Base-by-base conservation (phyloP, 106 monocot species). In the Allium fistulosum region DNA sequence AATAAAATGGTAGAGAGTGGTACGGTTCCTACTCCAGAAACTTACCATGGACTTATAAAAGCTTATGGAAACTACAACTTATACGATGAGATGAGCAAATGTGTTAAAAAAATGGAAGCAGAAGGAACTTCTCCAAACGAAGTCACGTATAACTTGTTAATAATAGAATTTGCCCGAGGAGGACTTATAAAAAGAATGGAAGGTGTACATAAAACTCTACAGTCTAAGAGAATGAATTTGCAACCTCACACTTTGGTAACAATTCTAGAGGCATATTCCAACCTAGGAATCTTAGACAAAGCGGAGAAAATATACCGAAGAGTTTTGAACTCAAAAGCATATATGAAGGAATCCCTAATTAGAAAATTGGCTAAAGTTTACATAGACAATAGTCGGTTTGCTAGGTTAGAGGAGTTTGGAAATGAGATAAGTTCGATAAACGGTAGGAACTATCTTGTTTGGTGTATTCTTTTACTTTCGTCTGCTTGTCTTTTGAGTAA, bases 221-320 rank as follows among this genome's bases (percentile, higher is more conserved):
- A 53, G 26, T 85, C 88, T 4, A 86, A 83, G 70, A 67, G 63
- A 65, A 89, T 94, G 89, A 79, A 84, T 57, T 58, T 86, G 67
- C 86, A 80, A 37, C 66, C 77, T 63, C 67, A 70, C 14, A 78
- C 93, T 60, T 22, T 76, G 57, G 68, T 77, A 7, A 52, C 58
- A 57, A 94, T 94, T 89, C 77, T 90, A 14, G 84, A 86, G 73
- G 84, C 84, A 26, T 93, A 89, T 75, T 79, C 86, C 50, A 81
- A 86, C 50, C 53, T 93, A 22, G 80, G 80, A 14, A 69, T 85
- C 72, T 56, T 88, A 52, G 85, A 83, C 45, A 86, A 89, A 63
- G 79, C 85, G 80, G 85, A 83, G 48, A 83, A 76, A 64, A 48
- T 71, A 56, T 81, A 77, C 49, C 58, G 48, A 15, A 85, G 63